These are phyloP conservation scores for Pichia sp. DNA, from an alignment of 1,139 yeast species.

Conservation along the genomic window DNA sequence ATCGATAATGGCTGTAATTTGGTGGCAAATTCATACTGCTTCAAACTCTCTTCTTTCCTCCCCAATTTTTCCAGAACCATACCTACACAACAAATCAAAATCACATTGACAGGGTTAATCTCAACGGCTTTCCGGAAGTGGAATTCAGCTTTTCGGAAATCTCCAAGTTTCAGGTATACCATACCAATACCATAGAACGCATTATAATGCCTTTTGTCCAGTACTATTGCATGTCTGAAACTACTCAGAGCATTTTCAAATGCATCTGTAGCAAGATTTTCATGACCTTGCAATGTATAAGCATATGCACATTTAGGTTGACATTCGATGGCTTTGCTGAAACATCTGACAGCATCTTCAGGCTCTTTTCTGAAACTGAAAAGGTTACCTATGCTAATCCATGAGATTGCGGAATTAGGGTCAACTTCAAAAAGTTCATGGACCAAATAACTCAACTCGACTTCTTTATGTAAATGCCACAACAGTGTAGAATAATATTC, in stretches of 20 bases:
- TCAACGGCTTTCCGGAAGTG: conserved; percentile 85
- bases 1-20: conserved; percentile 83
- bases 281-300: conserved; percentile 92
- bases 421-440: conserved; percentile 72
- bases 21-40: conserved; percentile 79
- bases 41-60: conserved; percentile 65
- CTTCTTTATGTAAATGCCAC: conserved; percentile 88
- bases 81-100: conserved; percentile 89
- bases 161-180: conserved; percentile 86
- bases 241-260: conserved; percentile 85
- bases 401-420: conserved; percentile 64
- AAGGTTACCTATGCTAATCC: conserved; percentile 91
- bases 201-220: conserved; percentile 83
- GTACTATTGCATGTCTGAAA: conserved; percentile 71
- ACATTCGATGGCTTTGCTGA: conserved; percentile 69
- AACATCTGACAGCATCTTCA: conserved; percentile 86
- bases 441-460: conserved; percentile 75
- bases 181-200: conserved; percentile 96
- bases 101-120: conserved; percentile 87
- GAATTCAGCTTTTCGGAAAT: conserved; percentile 74
- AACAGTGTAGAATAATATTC: conserved; percentile 83
- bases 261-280: conserved; percentile 80
- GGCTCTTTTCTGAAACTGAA: conserved; percentile 81
- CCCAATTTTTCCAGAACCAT: conserved; percentile 83
- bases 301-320: conserved; percentile 75